These are phyloP conservation scores for Mrakia hoshinonis DNA, from an alignment of 768 basidiomycete species.

Conservation along the genomic window DNA sequence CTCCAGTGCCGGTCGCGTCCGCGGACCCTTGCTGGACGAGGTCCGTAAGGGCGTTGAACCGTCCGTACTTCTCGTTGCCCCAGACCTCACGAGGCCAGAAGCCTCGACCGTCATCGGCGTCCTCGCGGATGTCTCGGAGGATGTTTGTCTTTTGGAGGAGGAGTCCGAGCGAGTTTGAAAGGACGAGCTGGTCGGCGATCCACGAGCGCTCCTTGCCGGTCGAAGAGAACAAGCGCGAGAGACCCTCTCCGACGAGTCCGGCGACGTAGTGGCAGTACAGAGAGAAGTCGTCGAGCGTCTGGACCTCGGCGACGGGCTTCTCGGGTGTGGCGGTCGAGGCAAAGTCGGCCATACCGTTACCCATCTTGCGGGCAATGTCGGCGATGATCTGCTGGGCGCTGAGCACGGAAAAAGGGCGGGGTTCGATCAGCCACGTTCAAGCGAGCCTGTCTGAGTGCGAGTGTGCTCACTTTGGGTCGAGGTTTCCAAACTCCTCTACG, in stretches of 20 bases:
- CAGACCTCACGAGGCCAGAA: constrained; percentile 97
- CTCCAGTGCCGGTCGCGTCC: constrained; percentile 45
- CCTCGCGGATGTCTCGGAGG: constrained; percentile 88
- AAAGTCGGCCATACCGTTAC: constrained; percentile 89
- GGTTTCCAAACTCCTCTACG: constrained; percentile 65
- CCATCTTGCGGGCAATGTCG: constrained; percentile 79
- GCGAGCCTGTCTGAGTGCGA: background rate
- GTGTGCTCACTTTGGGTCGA: constrained; percentile 53
- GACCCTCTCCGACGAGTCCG: constrained; percentile 91
- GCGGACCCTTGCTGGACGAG: constrained; percentile 53
- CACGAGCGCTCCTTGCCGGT: constrained; percentile 70
- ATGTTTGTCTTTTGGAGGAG: constrained; percentile 97
- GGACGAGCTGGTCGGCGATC: constrained; percentile 69
- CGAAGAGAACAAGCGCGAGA: constrained; percentile 76
- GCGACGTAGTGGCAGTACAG: constrained; percentile 98
- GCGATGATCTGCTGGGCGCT: constrained; percentile 68
- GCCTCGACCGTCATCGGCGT: constrained; percentile 68
- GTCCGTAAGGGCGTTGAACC: constrained; percentile 53
- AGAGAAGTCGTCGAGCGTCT: constrained; percentile 76
- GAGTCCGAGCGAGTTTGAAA: constrained; percentile 90
- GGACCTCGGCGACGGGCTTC: constrained; percentile 50
- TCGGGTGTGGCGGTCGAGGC: constrained; percentile 70
- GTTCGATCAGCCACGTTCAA: background rate
- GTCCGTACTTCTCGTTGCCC: constrained; percentile 53
- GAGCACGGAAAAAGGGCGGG: background rate